Percentiles rank a stretch among this genome's conserved stretches.
phyloP scores from a whole-genome alignment of 805 yeast genomes.

The Scheffersomyces ergatensis region DNA sequence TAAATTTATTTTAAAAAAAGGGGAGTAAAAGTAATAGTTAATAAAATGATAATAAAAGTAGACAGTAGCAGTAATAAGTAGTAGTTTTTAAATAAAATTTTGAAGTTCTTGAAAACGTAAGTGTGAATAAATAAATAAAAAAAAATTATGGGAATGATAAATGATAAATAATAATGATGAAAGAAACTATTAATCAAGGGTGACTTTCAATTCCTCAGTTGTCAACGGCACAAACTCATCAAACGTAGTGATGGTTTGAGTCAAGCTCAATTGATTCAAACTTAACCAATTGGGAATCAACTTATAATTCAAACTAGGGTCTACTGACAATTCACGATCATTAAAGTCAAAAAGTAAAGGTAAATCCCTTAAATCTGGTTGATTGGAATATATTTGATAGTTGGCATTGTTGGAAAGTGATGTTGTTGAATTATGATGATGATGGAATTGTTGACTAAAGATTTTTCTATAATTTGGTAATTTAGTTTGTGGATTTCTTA shows the following conservation, averaged over 20 bases:
- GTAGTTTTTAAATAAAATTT: no score
- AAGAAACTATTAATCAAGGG: slow-evolving; percentile 34
- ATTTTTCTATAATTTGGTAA: slow-evolving; percentile 44
- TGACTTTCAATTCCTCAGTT: slow-evolving; percentile 32
- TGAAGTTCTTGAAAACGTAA: no score
- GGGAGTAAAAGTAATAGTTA: no score
- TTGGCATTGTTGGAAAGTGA: slow-evolving; percentile 39
- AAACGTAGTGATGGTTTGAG: slow-evolving; percentile 21
- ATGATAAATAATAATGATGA: no score
- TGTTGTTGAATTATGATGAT: slow-evolving; percentile 17
- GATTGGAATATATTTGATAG: slow-evolving; percentile 36
- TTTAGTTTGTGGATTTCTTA: slow-evolving; percentile 36
- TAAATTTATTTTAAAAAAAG: no score
- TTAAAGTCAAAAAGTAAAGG: slow-evolving; percentile 54
- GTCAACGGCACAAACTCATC: slow-evolving; percentile 40
- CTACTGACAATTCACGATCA: slow-evolving; percentile 48
- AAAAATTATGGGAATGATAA: no score
- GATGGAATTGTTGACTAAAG: slow-evolving; percentile 35
- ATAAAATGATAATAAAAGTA: no score
- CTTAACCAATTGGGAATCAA: slow-evolving; percentile 42
- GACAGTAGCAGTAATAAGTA: no score
- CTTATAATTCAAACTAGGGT: slow-evolving; percentile 34
- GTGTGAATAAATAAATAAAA: no score
- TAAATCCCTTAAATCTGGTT: slow-evolving; percentile 40
- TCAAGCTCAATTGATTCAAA: slow-evolving; percentile 17